phyloP scores from a whole-genome alignment of 2,329 filamentous ascomycete species.

The Capronia epimyces region DNA sequence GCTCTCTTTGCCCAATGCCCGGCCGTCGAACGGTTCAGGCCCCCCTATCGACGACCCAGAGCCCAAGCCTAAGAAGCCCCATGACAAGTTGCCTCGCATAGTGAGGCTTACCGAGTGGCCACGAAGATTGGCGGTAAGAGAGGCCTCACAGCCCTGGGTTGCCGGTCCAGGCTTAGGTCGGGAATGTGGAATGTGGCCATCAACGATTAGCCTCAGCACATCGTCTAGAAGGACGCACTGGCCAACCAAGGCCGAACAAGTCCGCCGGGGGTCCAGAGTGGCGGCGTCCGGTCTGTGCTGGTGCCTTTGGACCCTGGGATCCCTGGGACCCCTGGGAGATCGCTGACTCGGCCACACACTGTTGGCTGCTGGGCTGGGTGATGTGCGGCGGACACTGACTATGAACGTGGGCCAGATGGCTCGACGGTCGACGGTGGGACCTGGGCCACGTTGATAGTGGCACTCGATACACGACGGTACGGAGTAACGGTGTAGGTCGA shows the following conservation, averaged over 20 bases:
- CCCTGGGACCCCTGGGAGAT: neutral
- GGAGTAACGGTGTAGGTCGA: neutral
- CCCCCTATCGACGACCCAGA: no score
- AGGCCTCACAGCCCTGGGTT: conserved; percentile 5
- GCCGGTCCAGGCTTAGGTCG: conserved; percentile 1
- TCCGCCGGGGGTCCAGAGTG: neutral
- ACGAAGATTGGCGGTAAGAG: conserved; percentile 21
- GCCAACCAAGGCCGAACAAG: neutral
- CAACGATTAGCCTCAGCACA: neutral
- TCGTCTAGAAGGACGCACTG: neutral
- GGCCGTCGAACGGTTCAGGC: no score
- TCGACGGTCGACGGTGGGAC: no score
- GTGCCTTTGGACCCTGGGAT: neutral
- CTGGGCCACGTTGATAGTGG: no score
- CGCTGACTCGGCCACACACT: neutral
- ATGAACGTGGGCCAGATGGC: no score
- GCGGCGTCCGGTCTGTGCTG: conserved; percentile 1
- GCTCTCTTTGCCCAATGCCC: no score
- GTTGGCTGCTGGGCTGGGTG: no score
- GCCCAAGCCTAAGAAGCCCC: no score
- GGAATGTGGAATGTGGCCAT: conserved; percentile 3
- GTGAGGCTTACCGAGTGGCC: conserved; percentile 18
- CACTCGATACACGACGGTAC: neutral
- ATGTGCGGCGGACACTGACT: no score
- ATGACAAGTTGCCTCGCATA: neutral